phyloP scores from a whole-genome alignment of 805 yeast species.

The Candida orba region DNA sequence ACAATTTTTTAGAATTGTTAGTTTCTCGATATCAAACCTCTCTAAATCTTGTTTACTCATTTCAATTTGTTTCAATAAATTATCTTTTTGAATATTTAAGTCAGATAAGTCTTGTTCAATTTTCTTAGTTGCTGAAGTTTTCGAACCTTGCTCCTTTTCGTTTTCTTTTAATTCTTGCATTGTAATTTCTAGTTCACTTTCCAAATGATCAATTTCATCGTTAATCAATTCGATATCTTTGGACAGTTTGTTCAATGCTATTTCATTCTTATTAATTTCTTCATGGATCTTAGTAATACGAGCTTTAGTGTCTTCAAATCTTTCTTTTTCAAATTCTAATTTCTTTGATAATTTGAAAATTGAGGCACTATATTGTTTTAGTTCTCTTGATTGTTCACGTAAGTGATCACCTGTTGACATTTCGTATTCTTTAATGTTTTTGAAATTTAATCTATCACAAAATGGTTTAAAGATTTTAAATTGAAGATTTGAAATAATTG shows the following conservation, averaged over 20 bases:
- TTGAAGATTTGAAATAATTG: conserved; percentile 32
- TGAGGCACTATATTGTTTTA: conserved; percentile 54
- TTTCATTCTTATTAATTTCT: conserved; percentile 32
- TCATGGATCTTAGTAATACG: conserved; percentile 39
- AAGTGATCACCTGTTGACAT: conserved; percentile 51
- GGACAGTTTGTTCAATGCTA: conserved; percentile 26
- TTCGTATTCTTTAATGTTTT: conserved; percentile 61
- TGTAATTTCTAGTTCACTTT: conserved; percentile 34
- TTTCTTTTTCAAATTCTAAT: conserved; percentile 55
- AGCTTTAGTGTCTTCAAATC: conserved; percentile 41
- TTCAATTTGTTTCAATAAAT: conserved; percentile 28
- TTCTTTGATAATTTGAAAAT: conserved; percentile 54
- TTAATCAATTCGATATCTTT: conserved; percentile 27
- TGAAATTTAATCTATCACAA: conserved; percentile 47
- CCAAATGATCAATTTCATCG: conserved; percentile 30
- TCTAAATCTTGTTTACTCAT: conserved; percentile 47
- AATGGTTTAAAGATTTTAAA: conserved; percentile 43
- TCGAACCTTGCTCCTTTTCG: conserved; percentile 26
- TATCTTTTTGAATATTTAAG: conserved; percentile 20
- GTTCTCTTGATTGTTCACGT: conserved; percentile 51
- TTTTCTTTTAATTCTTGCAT: conserved; percentile 29
- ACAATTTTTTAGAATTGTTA: conserved; percentile 59
- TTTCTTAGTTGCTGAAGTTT: conserved; percentile 27
- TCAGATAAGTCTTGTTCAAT: conserved; percentile 47
- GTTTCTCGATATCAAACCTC: conserved; percentile 46